Percentiles rank a stretch among this genome's conserved stretches.
These are phyloP conservation scores for Kwoniella shandongensis DNA, from an alignment of 768 basidiomycete genomes.

Conservation along the genomic window DNA sequence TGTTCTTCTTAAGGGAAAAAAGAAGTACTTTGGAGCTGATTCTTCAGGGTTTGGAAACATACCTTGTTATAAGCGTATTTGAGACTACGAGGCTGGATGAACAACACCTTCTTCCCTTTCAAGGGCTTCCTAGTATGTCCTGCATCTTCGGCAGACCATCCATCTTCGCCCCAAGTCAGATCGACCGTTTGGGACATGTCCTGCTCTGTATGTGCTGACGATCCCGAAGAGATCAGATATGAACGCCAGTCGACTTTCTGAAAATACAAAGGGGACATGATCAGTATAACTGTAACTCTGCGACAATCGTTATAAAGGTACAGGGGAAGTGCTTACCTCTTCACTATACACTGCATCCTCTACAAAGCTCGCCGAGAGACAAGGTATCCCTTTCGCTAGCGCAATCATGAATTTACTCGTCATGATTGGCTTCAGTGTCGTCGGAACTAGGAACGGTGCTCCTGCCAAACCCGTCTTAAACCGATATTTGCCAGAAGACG, in stretches of 20 bases:
- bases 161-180: conserved; percentile 58
- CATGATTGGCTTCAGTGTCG: conserved; percentile 34
- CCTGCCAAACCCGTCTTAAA: conserved; percentile 5
- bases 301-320: no score
- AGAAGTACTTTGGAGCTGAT: background rate
- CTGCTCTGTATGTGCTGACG: conserved; percentile 55
- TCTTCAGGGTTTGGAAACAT: background rate
- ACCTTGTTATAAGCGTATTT: conserved; percentile 20
- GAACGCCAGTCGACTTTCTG: conserved; percentile 61
- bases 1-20: background rate
- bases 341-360: conserved; percentile 11
- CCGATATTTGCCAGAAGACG: conserved; percentile 11
- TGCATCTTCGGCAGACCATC: conserved; percentile 55
- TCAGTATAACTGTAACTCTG: conserved; percentile 23
- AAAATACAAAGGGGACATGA: conserved; percentile 33
- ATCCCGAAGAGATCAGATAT: conserved; percentile 63
- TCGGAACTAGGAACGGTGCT: conserved; percentile 24
- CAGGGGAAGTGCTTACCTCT: no score
- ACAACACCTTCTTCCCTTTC: conserved; percentile 28
- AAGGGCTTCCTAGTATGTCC: conserved; percentile 24
- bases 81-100: conserved; percentile 19
- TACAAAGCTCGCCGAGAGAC: conserved; percentile 63
- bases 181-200: conserved; percentile 60
- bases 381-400: conserved; percentile 82
- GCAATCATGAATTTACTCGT: conserved; percentile 80